Conservation (phyloP, 352 stramenopile genomes). For the Elongisporangium prolatum region DNA sequence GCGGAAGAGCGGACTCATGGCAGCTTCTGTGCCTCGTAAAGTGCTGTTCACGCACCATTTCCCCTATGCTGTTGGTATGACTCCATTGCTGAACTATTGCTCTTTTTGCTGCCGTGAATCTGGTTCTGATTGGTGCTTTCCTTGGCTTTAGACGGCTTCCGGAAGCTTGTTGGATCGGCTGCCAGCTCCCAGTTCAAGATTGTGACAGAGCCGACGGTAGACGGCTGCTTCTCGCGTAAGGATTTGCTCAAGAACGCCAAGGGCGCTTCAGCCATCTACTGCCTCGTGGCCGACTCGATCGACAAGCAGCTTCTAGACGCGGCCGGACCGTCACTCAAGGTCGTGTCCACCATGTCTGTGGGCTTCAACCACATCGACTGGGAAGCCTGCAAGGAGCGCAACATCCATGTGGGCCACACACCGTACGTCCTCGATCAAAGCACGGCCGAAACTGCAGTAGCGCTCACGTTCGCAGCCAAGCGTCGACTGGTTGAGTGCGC, state of each 20-base stretch:
- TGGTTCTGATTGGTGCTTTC: background rate
- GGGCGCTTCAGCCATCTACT: conserved; percentile 53
- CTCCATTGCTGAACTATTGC: too few relatives aligned
- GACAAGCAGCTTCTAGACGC: conserved; percentile 54
- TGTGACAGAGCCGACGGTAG: conserved; percentile 20
- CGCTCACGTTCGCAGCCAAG: conserved; percentile 67
- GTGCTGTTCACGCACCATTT: conserved; percentile 74
- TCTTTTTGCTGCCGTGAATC: too few relatives aligned
- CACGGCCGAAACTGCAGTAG: conserved; percentile 69
- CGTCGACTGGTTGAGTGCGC: conserved; percentile 62
- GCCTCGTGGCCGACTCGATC: conserved; percentile 64
- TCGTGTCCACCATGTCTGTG: conserved; percentile 89
- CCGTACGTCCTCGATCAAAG: conserved; percentile 80
- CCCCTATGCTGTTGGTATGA: conserved; percentile 57
- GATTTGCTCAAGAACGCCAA: conserved; percentile 47
- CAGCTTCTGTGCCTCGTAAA: conserved; percentile 8
- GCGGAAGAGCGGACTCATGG: too few relatives aligned
- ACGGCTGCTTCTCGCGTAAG: conserved; percentile 30
- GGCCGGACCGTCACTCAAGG: conserved; percentile 48
- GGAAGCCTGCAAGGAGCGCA: conserved; percentile 38
- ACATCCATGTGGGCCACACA: conserved; percentile 81
- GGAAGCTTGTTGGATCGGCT: conserved; percentile 17
- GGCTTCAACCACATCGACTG: conserved; percentile 91
- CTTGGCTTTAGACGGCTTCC: conserved; percentile 23
- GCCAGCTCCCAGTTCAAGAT: conserved; percentile 16